Evolutionary conservation across 2,329 filamentous ascomycete species (phyloP).

Genomic region (Botrytis squamosa): DNA sequence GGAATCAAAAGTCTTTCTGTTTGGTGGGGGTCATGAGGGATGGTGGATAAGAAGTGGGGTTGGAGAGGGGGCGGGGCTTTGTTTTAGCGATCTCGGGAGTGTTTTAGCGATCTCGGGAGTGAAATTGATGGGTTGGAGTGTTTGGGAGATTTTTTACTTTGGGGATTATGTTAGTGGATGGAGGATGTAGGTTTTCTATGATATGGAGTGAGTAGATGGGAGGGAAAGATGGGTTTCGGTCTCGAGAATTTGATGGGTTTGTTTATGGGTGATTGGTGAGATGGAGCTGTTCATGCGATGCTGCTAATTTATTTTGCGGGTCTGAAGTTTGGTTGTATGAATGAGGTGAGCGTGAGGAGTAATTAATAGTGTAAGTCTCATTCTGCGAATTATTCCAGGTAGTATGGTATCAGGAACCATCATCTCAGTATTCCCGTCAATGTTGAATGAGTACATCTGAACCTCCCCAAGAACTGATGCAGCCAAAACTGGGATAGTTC

Average conservation of each 20-base stretch:
- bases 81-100: not conserved
- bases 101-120: not conserved
- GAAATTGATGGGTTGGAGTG: not conserved
- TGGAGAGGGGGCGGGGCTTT: not conserved
- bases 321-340: no score
- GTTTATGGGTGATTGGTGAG: not conserved
- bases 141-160: not conserved
- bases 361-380: no score
- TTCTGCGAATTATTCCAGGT: no score
- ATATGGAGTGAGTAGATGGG: not conserved
- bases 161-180: not conserved
- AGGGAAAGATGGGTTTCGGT: not conserved
- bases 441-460: no score
- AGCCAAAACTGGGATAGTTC: no score
- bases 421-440: no score
- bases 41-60: not conserved
- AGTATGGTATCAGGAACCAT: no score
- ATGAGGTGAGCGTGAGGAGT: no score
- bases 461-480: no score
- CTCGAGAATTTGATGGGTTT: not conserved
- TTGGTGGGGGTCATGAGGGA: not conserved
- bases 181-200: not conserved
- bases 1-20: not conserved
- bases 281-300: not conserved
- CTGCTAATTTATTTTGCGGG: not conserved